phyloP scores from a whole-genome alignment of 1,139 yeast species.

The Debaryomyces subglobosus region DNA sequence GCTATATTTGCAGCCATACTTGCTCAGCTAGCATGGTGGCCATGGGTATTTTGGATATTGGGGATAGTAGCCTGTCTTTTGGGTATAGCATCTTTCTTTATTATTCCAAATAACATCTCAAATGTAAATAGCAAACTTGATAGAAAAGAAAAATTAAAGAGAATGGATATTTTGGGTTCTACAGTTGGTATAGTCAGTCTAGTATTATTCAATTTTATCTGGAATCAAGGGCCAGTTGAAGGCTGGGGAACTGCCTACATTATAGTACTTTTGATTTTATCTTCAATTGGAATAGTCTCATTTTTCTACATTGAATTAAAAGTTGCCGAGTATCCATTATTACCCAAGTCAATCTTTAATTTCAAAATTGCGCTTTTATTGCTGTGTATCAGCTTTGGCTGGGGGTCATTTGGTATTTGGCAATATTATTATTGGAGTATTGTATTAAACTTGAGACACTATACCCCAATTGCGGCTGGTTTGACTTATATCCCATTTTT shows the following conservation, averaged over 20 bases:
- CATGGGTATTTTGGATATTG: conserved; percentile 55
- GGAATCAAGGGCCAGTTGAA: conserved; percentile 58
- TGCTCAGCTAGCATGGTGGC: conserved; percentile 49
- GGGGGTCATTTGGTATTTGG: conserved; percentile 65
- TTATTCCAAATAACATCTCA: conserved; percentile 33
- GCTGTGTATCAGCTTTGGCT: conserved; percentile 45
- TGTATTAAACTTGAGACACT: conserved; percentile 45
- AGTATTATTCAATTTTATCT: conserved; percentile 51
- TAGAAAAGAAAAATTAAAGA: conserved; percentile 9
- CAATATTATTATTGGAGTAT: conserved; percentile 47
- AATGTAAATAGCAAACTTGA: background rate
- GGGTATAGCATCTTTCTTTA: conserved; percentile 28
- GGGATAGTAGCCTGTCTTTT: conserved; percentile 38
- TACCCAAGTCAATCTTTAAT: conserved; percentile 48
- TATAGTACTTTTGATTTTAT: conserved; percentile 45
- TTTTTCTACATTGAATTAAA: conserved; percentile 36
- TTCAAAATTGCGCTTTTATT: conserved; percentile 40
- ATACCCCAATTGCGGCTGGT: conserved; percentile 46
- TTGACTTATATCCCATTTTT: conserved; percentile 50
- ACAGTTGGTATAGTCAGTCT: conserved; percentile 50
- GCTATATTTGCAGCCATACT: conserved; percentile 52
- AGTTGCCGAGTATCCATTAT: conserved; percentile 39
- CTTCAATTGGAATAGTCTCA: conserved; percentile 35
- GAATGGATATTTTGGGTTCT: conserved; percentile 51
- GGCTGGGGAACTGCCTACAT: conserved; percentile 54